Percentiles rank a stretch among this genome's conserved stretches.
phyloP scores from a whole-genome alignment of 1,284 basidiomycete genomes.

The Stereum hirsutum region DNA sequence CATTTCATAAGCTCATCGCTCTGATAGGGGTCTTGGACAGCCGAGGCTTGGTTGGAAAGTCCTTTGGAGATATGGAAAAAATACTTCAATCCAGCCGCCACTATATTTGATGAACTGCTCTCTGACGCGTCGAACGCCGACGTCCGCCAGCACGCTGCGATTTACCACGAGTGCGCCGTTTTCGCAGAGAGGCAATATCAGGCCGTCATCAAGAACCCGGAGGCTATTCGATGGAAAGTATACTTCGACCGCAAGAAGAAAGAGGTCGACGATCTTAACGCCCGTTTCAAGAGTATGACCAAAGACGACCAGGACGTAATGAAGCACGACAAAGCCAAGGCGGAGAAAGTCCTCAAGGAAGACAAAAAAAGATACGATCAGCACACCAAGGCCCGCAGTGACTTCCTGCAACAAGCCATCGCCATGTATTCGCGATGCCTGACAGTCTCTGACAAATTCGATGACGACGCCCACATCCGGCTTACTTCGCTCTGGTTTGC shows the following conservation, averaged over 20 bases:
- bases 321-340: slow-evolving; percentile 25
- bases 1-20: not conserved
- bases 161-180: slow-evolving; percentile 78
- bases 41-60: slow-evolving; percentile 78
- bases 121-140: slow-evolving; percentile 1
- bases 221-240: slow-evolving; percentile 60
- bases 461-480: slow-evolving; percentile 73
- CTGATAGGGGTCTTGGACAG: slow-evolving; percentile 79
- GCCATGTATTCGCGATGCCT: slow-evolving; percentile 80
- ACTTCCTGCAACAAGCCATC: slow-evolving; percentile 70
- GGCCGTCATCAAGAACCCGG: slow-evolving; percentile 59
- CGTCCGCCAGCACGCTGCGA: slow-evolving; percentile 37
- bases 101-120: slow-evolving; percentile 24
- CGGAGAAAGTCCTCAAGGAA: slow-evolving; percentile 35
- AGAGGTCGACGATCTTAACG: slow-evolving; percentile 45
- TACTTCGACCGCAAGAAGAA: slow-evolving; percentile 68
- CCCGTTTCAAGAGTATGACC: slow-evolving; percentile 27
- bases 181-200: slow-evolving; percentile 89
- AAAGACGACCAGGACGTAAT: slow-evolving; percentile 18
- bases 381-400: slow-evolving; percentile 47
- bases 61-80: slow-evolving; percentile 64
- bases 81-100: slow-evolving; percentile 64
- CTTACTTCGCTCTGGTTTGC: slow-evolving; percentile 91
- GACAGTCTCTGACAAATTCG: slow-evolving; percentile 57
- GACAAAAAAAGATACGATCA: slow-evolving; percentile 55